A percentile compares a stretch with the other conserved stretches of the same genome.
Evolutionary conservation across 2,329 filamentous ascomycete genomes (phyloP).

Genomic region (Reticulascus tulasneorum): DNA sequence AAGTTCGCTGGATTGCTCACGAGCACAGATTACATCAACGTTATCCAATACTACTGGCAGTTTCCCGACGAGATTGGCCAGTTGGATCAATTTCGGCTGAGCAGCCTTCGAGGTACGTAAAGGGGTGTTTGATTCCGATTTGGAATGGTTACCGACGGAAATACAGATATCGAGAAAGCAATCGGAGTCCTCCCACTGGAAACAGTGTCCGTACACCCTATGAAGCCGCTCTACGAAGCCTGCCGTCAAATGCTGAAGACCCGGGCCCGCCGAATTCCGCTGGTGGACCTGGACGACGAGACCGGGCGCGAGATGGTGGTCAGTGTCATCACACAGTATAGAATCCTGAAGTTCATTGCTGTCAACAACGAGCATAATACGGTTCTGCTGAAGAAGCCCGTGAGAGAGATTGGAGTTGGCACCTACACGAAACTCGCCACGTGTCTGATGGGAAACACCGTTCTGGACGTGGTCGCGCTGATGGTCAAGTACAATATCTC

Average conservation of each 20-base stretch:
- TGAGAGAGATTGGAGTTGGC: slow-evolving; percentile 79
- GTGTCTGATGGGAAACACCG: slow-evolving; percentile 81
- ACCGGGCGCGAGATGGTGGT: slow-evolving; percentile 90
- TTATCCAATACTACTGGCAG: slow-evolving; percentile 98
- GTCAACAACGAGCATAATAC: slow-evolving; percentile 87
- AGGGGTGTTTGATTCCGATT: background rate
- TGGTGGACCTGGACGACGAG: slow-evolving; percentile 92
- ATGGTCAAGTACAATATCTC: slow-evolving; percentile 93
- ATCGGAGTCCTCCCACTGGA: slow-evolving; percentile 89
- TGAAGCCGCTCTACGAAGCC: slow-evolving; percentile 88
- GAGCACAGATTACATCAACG: slow-evolving; percentile 95
- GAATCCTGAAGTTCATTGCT: slow-evolving; percentile 97
- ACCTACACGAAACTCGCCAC: slow-evolving; percentile 79
- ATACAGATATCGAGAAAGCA: slow-evolving; percentile 85
- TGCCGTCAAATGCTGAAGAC: slow-evolving; percentile 93
- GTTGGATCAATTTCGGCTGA: slow-evolving; percentile 90
- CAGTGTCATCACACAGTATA: slow-evolving; percentile 95
- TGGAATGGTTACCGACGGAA: slow-evolving; percentile 5
- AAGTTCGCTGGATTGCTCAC: slow-evolving; percentile 93
- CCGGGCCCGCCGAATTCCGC: slow-evolving; percentile 84
- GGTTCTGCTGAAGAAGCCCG: slow-evolving; percentile 79
- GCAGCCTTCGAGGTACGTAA: slow-evolving; percentile 76
- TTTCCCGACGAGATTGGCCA: slow-evolving; percentile 85
- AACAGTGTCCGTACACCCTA: slow-evolving; percentile 91
- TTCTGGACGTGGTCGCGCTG: slow-evolving; percentile 90